Percentiles rank a stretch among this genome's conserved stretches.
Conservation (phyloP, 2,329 filamentous ascomycete species). For the Microsporum ferrugineum region DNA sequence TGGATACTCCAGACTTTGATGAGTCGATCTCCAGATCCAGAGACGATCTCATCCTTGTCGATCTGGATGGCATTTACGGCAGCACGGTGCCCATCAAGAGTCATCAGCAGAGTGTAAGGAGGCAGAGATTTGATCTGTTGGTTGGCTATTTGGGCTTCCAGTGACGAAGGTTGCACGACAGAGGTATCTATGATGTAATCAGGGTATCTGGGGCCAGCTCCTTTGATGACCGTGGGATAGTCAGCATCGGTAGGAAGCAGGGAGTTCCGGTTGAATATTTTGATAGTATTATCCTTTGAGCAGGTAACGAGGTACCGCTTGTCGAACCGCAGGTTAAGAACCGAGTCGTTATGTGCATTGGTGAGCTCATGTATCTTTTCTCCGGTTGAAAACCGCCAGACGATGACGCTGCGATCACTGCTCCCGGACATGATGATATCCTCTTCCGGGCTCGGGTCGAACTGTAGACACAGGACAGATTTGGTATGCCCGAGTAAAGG, state of each 20-base stretch:
- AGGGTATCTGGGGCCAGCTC: constrained; percentile 38
- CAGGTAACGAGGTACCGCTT: constrained; percentile 86
- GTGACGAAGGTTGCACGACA: constrained; percentile 28
- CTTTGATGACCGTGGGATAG: constrained; percentile 34
- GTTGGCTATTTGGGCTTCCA: constrained; percentile 35
- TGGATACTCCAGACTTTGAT: constrained; percentile 94
- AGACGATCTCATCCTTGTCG: constrained; percentile 73
- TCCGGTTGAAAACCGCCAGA: constrained; percentile 91
- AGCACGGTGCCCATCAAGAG: constrained; percentile 70
- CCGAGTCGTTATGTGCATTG: constrained; percentile 75
- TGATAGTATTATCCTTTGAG: constrained; percentile 94
- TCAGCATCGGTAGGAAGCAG: constrained; percentile 42
- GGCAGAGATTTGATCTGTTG: constrained; percentile 37
- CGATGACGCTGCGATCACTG: constrained; percentile 78
- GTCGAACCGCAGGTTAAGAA: constrained; percentile 87
- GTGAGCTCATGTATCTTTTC: constrained; percentile 64
- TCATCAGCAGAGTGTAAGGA: constrained; percentile 66
- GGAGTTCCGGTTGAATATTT: constrained; percentile 76
- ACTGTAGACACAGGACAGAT: constrained; percentile 89
- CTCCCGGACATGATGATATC: constrained; percentile 93
- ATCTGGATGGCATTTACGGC: constrained; percentile 97
- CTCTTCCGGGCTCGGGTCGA: constrained; percentile 75
- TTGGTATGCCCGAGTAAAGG: constrained; percentile 67
- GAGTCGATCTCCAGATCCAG: constrained; percentile 82
- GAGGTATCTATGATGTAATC: constrained; percentile 45